These are phyloP conservation scores for Polychaeton citri DNA, from an alignment of 2,329 filamentous ascomycete genomes.

Conservation along the genomic window DNA sequence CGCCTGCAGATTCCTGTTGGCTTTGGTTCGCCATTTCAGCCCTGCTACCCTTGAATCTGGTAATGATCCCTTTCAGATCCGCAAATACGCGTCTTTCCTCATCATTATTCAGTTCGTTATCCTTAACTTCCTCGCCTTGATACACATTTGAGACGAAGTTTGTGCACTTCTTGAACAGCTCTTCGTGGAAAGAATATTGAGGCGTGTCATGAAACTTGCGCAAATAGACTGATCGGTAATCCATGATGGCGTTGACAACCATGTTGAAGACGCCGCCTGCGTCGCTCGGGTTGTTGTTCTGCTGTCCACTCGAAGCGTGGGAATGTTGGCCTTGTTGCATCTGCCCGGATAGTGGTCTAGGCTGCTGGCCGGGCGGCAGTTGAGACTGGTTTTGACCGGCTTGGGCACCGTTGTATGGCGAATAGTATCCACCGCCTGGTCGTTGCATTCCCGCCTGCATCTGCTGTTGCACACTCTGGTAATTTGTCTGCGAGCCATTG, in stretches of 20 bases:
- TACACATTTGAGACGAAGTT: constrained; percentile 5
- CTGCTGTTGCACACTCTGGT: constrained; percentile 2
- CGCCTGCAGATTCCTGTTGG: too few relatives aligned
- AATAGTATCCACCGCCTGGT: not conserved
- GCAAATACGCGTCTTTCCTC: constrained; percentile 5
- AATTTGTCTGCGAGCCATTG: not conserved
- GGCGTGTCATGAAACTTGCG: constrained; percentile 2
- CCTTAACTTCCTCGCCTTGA: constrained; percentile 3
- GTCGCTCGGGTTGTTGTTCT: constrained; percentile 5
- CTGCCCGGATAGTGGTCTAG: constrained; percentile 6
- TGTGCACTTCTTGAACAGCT: constrained; percentile 9
- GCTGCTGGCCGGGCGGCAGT: constrained; percentile 5
- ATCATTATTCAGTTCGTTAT: constrained; percentile 2
- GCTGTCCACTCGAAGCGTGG: constrained; percentile 3
- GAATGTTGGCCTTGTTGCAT: constrained; percentile 3
- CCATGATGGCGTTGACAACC: constrained; percentile 13
- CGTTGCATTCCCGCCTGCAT: constrained; percentile 7
- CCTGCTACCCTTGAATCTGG: not conserved
- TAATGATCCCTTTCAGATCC: constrained; percentile 4
- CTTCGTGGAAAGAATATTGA: constrained; percentile 5
- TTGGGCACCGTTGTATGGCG: constrained; percentile 1
- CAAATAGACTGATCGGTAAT: constrained; percentile 9
- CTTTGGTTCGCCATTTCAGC: too few relatives aligned
- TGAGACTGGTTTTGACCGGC: constrained; percentile 6
- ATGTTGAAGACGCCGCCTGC: constrained; percentile 7